phyloP scores from a whole-genome alignment of 257 asterid genomes.

The Buddleja alternifolia region DNA sequence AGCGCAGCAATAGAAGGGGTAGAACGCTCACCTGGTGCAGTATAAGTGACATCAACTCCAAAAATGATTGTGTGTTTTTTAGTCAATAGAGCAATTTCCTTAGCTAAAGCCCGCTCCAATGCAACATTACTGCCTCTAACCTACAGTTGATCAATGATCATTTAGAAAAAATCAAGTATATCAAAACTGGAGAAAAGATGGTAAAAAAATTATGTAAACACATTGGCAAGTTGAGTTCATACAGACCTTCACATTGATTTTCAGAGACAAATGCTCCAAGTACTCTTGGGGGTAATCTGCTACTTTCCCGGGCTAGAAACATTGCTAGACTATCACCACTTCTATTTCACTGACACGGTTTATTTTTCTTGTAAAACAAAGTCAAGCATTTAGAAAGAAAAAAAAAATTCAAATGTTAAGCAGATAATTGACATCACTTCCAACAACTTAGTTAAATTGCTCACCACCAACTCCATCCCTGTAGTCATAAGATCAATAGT shows the following conservation, averaged over 20 bases:
- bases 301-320: slow-evolving; percentile 65
- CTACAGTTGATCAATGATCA: slow-evolving; percentile 36
- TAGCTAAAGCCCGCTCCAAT: slow-evolving; percentile 42
- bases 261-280: slow-evolving; percentile 71
- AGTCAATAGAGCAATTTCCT: slow-evolving; percentile 38
- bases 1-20: slow-evolving; percentile 93
- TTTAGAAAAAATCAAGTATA: not conserved
- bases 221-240: not conserved
- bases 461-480: slow-evolving; percentile 97
- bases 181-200: not conserved
- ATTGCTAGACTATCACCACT: slow-evolving; percentile 84
- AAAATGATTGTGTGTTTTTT: slow-evolving; percentile 71
- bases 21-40: slow-evolving; percentile 79
- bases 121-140: slow-evolving; percentile 76
- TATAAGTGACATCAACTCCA: slow-evolving; percentile 97
- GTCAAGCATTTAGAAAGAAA: no score
- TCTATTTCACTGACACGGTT: slow-evolving; percentile 80
- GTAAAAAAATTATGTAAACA: not conserved
- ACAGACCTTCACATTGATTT: slow-evolving; percentile 84
- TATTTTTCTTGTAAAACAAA: slow-evolving; percentile 52
- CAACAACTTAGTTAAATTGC: slow-evolving; percentile 75
- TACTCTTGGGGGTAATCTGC: slow-evolving; percentile 38
- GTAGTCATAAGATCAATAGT: slow-evolving; percentile 16
- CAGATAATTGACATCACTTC: slow-evolving; percentile 48
- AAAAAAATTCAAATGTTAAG: no score